A percentile compares a stretch with the other conserved stretches of the same genome.
phyloP scores from a whole-genome alignment of 2,329 filamentous ascomycete genomes.

The Fusarium paranaense region DNA sequence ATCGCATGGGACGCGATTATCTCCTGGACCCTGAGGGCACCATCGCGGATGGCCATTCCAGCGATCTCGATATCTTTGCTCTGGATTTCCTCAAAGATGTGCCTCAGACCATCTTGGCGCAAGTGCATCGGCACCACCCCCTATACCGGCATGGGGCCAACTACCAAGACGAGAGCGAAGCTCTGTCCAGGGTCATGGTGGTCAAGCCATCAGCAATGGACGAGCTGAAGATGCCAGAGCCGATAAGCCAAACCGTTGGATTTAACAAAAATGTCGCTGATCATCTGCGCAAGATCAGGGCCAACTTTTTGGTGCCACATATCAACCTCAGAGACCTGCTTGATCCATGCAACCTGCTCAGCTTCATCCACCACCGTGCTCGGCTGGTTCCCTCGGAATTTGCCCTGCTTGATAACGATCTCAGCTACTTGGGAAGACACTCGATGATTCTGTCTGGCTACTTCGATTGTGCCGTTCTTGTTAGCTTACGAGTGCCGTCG shows the following conservation, averaged over 20 bases:
- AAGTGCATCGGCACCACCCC: not conserved
- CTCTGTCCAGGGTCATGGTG: not conserved
- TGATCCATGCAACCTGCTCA: slow-evolving; percentile 27
- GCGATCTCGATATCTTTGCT: slow-evolving; percentile 33
- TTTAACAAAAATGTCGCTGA: slow-evolving; percentile 26
- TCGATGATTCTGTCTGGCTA: slow-evolving; percentile 27
- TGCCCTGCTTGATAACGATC: slow-evolving; percentile 23
- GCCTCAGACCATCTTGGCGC: no score
- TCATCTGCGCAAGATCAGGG: slow-evolving; percentile 18
- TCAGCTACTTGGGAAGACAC: slow-evolving; percentile 32
- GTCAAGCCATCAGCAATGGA: not conserved
- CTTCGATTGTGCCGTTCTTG: not conserved
- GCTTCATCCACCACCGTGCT: slow-evolving; percentile 38
- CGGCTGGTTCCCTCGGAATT: slow-evolving; percentile 20
- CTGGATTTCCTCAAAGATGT: slow-evolving; percentile 30
- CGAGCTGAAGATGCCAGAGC: not conserved
- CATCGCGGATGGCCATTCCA: slow-evolving; percentile 22
- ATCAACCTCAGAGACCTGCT: slow-evolving; percentile 36
- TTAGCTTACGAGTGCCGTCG: not conserved
- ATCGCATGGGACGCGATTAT: slow-evolving; percentile 23
- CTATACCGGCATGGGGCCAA: slow-evolving; percentile 39
- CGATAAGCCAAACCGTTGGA: not conserved
- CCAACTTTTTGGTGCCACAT: slow-evolving; percentile 38
- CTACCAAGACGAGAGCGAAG: slow-evolving; percentile 10
- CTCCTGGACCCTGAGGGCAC: slow-evolving; percentile 14